Conservation (phyloP, 148 eudicot species). For the Heliosperma pusillum region DNA sequence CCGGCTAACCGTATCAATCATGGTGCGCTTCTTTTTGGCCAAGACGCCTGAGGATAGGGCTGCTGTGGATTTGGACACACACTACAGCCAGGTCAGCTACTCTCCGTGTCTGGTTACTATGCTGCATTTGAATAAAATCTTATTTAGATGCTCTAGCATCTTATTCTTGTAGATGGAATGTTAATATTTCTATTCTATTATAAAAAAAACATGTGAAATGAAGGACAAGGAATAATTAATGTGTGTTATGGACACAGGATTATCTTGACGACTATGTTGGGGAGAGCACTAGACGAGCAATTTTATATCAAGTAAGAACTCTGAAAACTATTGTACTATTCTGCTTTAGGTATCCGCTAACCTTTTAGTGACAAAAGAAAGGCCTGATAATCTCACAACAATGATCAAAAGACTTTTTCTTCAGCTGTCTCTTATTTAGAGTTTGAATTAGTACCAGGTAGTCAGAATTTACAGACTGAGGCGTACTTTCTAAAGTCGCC, state of each 20-base stretch:
- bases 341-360: not conserved
- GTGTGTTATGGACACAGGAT: conserved; percentile 48
- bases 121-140: conserved; percentile 16
- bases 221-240: conserved; percentile 1
- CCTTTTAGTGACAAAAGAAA: not conserved
- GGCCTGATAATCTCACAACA: not conserved
- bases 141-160: not conserved
- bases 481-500: no score
- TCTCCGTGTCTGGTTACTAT: conserved; percentile 1
- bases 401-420: not conserved
- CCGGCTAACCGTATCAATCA: conserved; percentile 65
- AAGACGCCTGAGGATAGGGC: conserved; percentile 96
- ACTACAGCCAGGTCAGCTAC: conserved; percentile 66
- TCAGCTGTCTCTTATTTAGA: not conserved
- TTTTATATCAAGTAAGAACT: conserved; percentile 68
- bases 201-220: not conserved
- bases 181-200: not conserved
- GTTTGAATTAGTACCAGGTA: not conserved
- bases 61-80: conserved; percentile 97
- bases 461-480: no score
- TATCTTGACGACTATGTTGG: conserved; percentile 84
- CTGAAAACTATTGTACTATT: conserved; percentile 2
- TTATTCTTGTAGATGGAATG: not conserved
- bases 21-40: conserved; percentile 77
- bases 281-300: conserved; percentile 57